Conservation (phyloP, 768 basidiomycete species). For the Pisolithus sp. region DNA sequence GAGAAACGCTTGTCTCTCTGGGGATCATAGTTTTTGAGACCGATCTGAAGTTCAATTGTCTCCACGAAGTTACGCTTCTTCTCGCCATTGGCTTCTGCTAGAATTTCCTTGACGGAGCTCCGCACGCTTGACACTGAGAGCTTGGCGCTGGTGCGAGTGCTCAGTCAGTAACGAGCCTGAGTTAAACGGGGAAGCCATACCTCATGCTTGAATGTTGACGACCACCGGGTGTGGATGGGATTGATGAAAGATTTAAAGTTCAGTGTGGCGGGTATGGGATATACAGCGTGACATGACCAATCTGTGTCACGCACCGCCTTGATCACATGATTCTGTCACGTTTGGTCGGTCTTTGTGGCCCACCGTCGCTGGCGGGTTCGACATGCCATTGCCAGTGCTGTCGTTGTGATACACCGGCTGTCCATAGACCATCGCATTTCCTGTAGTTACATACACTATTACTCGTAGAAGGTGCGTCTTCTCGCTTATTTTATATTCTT, state of each 20-base stretch:
- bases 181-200: slow-evolving; percentile 9
- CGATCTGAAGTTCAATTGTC: slow-evolving; percentile 94
- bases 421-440: too few species aligned
- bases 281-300: slow-evolving; percentile 31
- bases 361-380: background rate
- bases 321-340: slow-evolving; percentile 19
- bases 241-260: slow-evolving; percentile 23
- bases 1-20: slow-evolving; percentile 99
- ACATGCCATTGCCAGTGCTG: background rate
- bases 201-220: slow-evolving; percentile 25
- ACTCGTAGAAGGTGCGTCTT: background rate
- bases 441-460: too few species aligned
- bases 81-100: slow-evolving; percentile 77
- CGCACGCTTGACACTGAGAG: slow-evolving; percentile 99
- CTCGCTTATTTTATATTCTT: background rate
- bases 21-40: slow-evolving; percentile 98
- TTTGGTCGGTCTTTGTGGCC: background rate
- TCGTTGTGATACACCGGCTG: too few species aligned
- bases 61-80: slow-evolving; percentile 92
- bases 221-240: slow-evolving; percentile 4
- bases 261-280: slow-evolving; percentile 24
- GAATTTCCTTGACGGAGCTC: slow-evolving; percentile 89
- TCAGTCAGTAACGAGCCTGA: background rate
- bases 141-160: slow-evolving; percentile 48
- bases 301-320: slow-evolving; percentile 8